Evolutionary conservation across 129 eudicot genomes (phyloP).

Genomic region (Helichrysum umbraculigerum): DNA sequence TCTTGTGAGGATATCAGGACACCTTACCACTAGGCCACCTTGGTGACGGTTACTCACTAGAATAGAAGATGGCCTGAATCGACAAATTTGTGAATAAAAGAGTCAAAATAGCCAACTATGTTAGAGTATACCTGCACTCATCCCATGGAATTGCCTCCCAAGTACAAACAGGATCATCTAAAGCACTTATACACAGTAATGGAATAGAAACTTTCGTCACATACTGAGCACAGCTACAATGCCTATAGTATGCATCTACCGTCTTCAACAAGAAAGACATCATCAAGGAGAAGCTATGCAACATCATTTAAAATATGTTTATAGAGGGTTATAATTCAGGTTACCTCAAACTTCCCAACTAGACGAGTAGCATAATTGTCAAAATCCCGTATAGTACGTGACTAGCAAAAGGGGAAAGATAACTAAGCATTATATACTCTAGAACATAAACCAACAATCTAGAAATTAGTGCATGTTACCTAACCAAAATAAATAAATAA

Average conservation of each 20-base stretch:
- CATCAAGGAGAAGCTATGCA: constrained; percentile 10
- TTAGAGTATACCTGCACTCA: constrained; percentile 74
- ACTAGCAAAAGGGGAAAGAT: constrained; percentile 39
- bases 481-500: not conserved
- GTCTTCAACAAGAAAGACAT: constrained; percentile 55
- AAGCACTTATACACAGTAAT: constrained; percentile 83
- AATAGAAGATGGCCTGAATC: not conserved
- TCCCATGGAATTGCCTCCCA: constrained; percentile 97
- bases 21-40: too few relatives aligned
- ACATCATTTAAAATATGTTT: not conserved
- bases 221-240: constrained; percentile 68
- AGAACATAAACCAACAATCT: not conserved
- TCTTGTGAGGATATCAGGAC: too few relatives aligned
- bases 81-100: not conserved
- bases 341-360: constrained; percentile 90
- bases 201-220: constrained; percentile 73
- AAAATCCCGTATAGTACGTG: constrained; percentile 90
- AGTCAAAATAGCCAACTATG: not conserved
- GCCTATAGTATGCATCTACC: constrained; percentile 91
- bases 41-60: too few relatives aligned
- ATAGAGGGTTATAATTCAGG: too few relatives aligned
- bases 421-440: constrained; percentile 3
- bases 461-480: not conserved
- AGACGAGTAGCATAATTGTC: constrained; percentile 82
- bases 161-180: constrained; percentile 96